These are phyloP conservation scores for Beauveria bassiana DNA, from an alignment of 2,329 filamentous ascomycete species.

Conservation along the genomic window DNA sequence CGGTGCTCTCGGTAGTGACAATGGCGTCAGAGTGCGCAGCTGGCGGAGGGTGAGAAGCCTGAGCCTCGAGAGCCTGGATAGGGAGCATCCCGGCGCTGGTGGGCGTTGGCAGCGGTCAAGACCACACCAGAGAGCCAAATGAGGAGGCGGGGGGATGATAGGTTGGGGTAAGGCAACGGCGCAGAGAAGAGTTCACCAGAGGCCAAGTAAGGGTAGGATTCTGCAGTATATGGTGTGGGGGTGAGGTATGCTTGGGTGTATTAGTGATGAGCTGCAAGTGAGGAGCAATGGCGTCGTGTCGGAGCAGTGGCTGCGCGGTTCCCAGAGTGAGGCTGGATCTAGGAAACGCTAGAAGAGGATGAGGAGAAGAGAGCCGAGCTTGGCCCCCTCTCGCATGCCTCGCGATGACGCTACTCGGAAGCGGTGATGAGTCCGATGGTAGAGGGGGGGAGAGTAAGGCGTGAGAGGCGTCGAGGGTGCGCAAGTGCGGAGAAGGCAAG, in stretches of 20 bases:
- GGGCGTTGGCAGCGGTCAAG: not conserved
- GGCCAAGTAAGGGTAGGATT: not conserved
- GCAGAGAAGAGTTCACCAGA: not conserved
- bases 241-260: not conserved
- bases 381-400: constrained; percentile 7
- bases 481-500: constrained; percentile 2
- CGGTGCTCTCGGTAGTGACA: constrained; percentile 36
- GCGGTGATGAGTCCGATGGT: constrained; percentile 9
- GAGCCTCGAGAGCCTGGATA: constrained; percentile 44
- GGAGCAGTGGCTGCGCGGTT: not conserved
- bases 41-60: constrained; percentile 25
- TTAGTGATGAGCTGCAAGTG: constrained; percentile 8
- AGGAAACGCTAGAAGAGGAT: constrained; percentile 11
- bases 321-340: not conserved
- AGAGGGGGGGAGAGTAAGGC: not conserved
- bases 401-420: constrained; percentile 1
- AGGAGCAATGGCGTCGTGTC: not conserved
- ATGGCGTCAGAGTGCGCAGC: constrained; percentile 17
- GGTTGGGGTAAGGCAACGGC: constrained; percentile 4
- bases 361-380: not conserved
- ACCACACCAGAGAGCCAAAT: not conserved
- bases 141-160: not conserved
- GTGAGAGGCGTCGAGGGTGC: constrained; percentile 6
- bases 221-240: constrained; percentile 4
- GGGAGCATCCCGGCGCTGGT: constrained; percentile 39